phyloP scores from a whole-genome alignment of 805 yeast species.

The Yueomyces sinensis region DNA sequence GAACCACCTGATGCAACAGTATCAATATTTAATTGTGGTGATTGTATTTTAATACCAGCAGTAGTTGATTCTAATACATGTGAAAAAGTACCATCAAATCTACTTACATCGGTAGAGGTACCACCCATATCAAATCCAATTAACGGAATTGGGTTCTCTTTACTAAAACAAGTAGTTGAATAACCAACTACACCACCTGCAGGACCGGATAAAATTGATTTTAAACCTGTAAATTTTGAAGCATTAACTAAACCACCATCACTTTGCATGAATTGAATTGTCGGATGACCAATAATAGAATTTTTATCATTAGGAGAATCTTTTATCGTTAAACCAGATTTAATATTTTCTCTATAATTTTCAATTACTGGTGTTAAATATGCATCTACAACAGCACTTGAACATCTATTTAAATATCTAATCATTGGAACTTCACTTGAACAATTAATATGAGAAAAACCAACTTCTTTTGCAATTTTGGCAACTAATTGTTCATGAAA shows the following conservation, averaged over 20 bases:
- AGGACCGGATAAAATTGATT: conserved; percentile 88
- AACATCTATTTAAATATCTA: conserved; percentile 60
- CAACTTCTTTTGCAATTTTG: conserved; percentile 45
- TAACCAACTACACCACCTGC: conserved; percentile 98
- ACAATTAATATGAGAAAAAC: conserved; percentile 56
- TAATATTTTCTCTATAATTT: conserved; percentile 48
- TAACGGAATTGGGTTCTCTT: conserved; percentile 41
- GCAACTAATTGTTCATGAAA: conserved; percentile 54
- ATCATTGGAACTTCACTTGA: conserved; percentile 71
- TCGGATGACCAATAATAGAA: too few species aligned
- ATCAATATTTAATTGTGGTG: conserved; percentile 72
- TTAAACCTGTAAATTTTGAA: conserved; percentile 68
- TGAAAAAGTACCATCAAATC: conserved; percentile 56
- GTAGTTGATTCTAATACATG: conserved; percentile 76
- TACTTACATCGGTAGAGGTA: conserved; percentile 74
- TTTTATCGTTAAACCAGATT: conserved; percentile 34
- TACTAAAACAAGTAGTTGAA: conserved; percentile 65
- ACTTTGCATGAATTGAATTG: conserved; percentile 83
- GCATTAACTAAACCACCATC: conserved; percentile 92
- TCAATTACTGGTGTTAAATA: conserved; percentile 70
- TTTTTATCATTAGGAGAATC: conserved; percentile 29
- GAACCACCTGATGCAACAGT: conserved; percentile 87
- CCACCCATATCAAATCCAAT: conserved; percentile 90
- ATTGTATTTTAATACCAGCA: conserved; percentile 72
- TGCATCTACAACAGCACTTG: conserved; percentile 71